A percentile compares a stretch with the other conserved stretches of the same genome.
These are phyloP conservation scores for Globisporangium viniferum DNA, from an alignment of 352 stramenopile species.

Conservation along the genomic window DNA sequence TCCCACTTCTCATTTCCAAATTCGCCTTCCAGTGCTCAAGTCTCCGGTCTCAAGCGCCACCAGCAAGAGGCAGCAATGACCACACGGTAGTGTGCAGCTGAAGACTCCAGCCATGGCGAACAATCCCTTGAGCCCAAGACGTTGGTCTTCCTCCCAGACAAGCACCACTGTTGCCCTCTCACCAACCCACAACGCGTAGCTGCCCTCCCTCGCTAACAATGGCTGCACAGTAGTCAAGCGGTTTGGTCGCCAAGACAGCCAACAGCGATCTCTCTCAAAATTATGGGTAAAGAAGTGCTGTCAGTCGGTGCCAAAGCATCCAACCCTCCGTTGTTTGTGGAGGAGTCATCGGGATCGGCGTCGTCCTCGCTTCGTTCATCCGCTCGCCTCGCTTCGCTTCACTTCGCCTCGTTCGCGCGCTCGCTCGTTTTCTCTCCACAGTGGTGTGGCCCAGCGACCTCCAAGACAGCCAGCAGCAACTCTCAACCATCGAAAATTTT, in stretches of 20 bases:
- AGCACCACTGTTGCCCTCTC: no score
- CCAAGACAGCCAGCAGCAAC: no score
- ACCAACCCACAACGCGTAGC: background rate
- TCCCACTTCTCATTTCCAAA: background rate
- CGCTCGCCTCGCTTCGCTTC: no score
- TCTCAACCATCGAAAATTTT: no score
- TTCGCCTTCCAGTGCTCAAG: background rate
- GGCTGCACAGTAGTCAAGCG: no score
- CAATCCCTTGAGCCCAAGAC: background rate
- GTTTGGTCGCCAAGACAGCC: background rate
- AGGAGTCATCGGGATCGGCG: no score
- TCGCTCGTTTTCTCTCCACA: no score
- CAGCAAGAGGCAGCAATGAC: background rate
- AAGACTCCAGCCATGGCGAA: background rate
- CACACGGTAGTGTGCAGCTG: background rate
- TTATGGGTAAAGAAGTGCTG: background rate
- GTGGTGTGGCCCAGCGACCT: no score
- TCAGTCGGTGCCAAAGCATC: no score
- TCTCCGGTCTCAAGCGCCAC: background rate
- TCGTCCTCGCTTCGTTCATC: no score
- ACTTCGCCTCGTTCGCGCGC: no score
- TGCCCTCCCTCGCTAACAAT: background rate
- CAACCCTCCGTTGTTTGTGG: background rate
- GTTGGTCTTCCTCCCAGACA: background rate
- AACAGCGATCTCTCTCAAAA: background rate